phyloP scores from a whole-genome alignment of 208 protist species.

The Acanthamoeba quina region DNA sequence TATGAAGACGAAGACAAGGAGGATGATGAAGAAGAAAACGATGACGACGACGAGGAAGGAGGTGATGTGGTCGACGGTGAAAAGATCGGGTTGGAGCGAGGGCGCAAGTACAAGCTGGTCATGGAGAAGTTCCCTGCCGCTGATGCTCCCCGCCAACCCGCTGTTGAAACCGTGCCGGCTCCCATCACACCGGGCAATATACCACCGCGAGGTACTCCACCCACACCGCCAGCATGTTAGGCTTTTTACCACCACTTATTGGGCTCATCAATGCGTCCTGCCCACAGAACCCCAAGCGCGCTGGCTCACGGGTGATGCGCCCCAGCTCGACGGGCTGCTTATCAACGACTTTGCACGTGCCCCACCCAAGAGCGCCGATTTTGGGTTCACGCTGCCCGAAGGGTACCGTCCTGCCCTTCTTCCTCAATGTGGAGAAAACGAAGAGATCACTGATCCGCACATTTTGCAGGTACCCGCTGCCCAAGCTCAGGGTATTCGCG shows the following conservation, averaged over 20 bases:
- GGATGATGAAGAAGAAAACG: background rate
- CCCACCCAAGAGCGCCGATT: background rate
- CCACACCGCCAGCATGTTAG: no score
- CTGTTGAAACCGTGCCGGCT: background rate
- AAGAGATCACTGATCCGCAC: background rate
- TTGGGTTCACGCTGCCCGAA: background rate
- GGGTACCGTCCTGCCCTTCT: background rate
- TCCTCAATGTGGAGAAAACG: background rate
- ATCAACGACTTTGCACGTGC: conserved; percentile 30
- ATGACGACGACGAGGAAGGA: background rate
- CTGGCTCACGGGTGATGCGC: background rate
- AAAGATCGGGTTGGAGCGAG: conserved; percentile 42
- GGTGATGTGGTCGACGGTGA: conserved; percentile 18
- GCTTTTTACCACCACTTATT: background rate
- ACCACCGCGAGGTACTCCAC: background rate
- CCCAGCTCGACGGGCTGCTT: background rate
- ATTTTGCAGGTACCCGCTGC: conserved; percentile 13
- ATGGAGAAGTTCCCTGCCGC: conserved; percentile 6
- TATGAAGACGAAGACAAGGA: background rate
- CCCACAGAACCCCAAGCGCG: conserved; percentile 3
- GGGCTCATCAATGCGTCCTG: background rate
- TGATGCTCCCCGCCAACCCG: background rate
- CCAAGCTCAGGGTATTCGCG: background rate
- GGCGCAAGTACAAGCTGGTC: conserved; percentile 59
- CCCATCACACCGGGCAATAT: background rate